Base-by-base conservation (phyloP, 345 rosid genomes). In the Aquilaria malaccensis region DNA sequence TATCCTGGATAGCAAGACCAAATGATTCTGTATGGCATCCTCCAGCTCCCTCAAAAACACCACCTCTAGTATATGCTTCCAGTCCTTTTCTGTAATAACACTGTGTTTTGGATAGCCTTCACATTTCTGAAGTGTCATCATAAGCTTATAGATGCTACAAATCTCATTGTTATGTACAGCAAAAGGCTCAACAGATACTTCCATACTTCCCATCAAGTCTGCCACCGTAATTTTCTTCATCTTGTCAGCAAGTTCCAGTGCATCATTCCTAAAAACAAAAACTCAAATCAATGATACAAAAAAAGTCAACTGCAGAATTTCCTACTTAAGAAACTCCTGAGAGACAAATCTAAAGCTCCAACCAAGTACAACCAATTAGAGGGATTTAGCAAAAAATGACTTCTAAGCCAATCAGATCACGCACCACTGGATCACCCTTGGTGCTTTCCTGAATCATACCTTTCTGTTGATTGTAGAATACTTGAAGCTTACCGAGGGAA, bases 151-250 rank as follows among this genome's bases (percentile, higher is more conserved):
- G 71, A 88, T 76, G 62, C 85, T 74, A 65, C 87, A 87, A 53
- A 74, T 48, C 12, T 63, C 66, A 51, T 55, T 60, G 14, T 55
- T 45, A 30, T 77, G 58, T 67, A 81, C 65, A 55, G 87, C 47
- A 69, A 80, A 84, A 32, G 87, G 92, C 45, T 72, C 66, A 30
- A 81, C 80, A 31, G 86, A 77, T 14, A 90, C 84, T 68, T 85
- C 83, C 79, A 90, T 83, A 62, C 75, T 79, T 77, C 86, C 81
- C 1, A 85, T 67, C 50, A 88, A 70, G 65, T 94, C 99, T 9
- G 95, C 97, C 51, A 94, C 86, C 0, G 88, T 79, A 52, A 94
- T 73, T 77, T 82, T 90, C 79, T 77, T 86, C 73, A 94, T 77
- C 80, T 80, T 90, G 70, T 82, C 90, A 61, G 92, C 81, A 47